Percentiles rank a stretch among this genome's conserved stretches.
These are phyloP conservation scores for Suillus americanus DNA, from an alignment of 768 basidiomycete genomes.

Conservation along the genomic window DNA sequence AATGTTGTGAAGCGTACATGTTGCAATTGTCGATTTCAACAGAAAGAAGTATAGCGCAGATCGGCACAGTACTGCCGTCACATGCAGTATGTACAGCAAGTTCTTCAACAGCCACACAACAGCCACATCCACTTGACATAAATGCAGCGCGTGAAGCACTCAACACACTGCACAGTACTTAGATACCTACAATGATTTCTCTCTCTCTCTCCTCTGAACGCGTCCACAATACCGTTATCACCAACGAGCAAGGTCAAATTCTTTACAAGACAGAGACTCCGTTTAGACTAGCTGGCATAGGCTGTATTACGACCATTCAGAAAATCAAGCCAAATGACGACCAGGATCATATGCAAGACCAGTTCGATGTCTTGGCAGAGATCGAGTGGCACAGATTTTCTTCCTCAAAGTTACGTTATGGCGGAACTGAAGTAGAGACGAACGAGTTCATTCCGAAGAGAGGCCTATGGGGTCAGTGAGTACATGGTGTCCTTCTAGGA, in stretches of 20 bases:
- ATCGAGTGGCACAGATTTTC: constrained; percentile 35
- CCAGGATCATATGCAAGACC: constrained; percentile 25
- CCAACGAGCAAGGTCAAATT: constrained; percentile 25
- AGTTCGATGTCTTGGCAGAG: constrained; percentile 31
- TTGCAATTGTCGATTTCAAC: too few relatives aligned
- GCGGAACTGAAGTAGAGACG: constrained; percentile 25
- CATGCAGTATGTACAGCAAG: too few relatives aligned
- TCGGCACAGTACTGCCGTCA: too few relatives aligned
- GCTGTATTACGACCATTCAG: constrained; percentile 22
- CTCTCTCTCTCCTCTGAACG: constrained; percentile 21
- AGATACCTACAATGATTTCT: constrained; percentile 13
- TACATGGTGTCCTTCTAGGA: neutral
- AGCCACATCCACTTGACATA: neutral
- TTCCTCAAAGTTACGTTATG: constrained; percentile 30
- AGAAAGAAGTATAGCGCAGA: too few relatives aligned
- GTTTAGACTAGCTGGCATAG: constrained; percentile 1
- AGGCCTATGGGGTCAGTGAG: constrained; percentile 24
- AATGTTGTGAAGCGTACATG: too few relatives aligned
- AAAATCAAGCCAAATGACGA: constrained; percentile 25
- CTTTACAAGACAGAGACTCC: constrained; percentile 30
- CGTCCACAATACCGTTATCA: constrained; percentile 26
- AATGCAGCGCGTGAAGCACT: neutral
- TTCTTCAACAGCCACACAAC: too few relatives aligned
- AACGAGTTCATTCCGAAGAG: constrained; percentile 26
- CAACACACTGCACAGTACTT: neutral